Base-by-base conservation (phyloP, 192 early-diverging fungal genomes). In the Coemansia asiatica region DNA sequence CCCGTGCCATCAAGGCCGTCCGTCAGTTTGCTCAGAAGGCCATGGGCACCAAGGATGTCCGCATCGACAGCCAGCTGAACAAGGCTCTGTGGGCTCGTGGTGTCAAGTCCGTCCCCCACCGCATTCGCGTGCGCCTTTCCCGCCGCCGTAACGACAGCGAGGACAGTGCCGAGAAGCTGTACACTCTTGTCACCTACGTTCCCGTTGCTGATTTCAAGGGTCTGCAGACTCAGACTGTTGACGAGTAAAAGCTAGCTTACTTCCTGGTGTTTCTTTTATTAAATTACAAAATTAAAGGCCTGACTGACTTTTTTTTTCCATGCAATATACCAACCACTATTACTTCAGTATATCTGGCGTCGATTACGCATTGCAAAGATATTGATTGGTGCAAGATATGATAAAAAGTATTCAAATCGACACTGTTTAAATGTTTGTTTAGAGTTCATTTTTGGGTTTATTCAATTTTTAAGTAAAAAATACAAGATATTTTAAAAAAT, bases 131-230 rank as follows among this genome's bases (percentile, higher is more conserved):
- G 61, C 92, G 97, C 68, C 82, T 97, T 68, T 82, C 94, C 69
- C 93, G 97, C 84, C 92, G 92, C 84, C 91, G 95, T 84, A 97
- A 97, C 88, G 97, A 98, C 72, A 92, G 88, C 74, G 97, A 98
- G 81, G 89, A 92, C 69, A 92, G 92, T 78, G 91, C 90, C 81
- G 93, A 97, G 86, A 97, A 97, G 91, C 89, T 98, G 49, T 98
- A 94, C 91, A 94, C 95, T 66, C 86, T 89, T 70, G 97, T 98
- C 63, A 86, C 92, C 68, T 86, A 86, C 69, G 97, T 98, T 58
- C 88, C 90, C 47, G 87, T 91, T 70, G 82, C 90, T 63, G 77
- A 80, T 79, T 97, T 96, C 87, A 97, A 95, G 89, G 94, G 95
- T 86, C 83, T 86, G 73, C 85, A 89, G 84, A 86, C 86, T 63